Evolutionary conservation across 768 basidiomycete genomes (phyloP), one percentile per base, ranked within the genome.

Genomic region (Boletus sensibilis): DNA sequence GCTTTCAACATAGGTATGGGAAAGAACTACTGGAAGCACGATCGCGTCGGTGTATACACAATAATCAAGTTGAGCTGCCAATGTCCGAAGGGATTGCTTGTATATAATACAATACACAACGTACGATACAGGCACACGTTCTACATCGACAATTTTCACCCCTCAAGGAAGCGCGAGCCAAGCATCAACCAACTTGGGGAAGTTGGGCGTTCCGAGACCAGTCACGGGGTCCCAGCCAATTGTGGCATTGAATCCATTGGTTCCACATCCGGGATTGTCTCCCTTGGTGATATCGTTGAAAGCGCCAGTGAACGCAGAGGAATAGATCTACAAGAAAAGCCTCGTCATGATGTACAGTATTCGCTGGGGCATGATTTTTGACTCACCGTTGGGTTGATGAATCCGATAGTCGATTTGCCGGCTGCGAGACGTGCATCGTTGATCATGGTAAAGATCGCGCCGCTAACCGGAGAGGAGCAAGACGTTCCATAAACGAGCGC

Each of bases 321-420:
- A 58, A 35, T 66, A 66, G 25, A 66, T 68, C 64, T 68, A 31
- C 18, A 5, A 9, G 14, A 25, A 16, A 3, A 33, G 33, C 20
- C 13, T 13, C n/a, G 20, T 55, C 44, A 43, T 4, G 25, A 35
- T 39, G 12, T 40, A 3, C 5, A 29, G 33, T 27, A n/a, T n/a
- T 51, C 9, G 23, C 27, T 21, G 18, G 14, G 74, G 5, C 35
- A 10, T 14, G 69, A 71, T 23, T 18, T 69, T 69, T 29, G 27
- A 54, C 80, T 78, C 13, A 78, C 75, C 25, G 71, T 64, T 29
- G 78, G 78, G 61, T 81, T 80, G 54, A 80, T 76, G 64, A 80
- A 71, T n/a, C 73, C 71, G 4, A 77, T 65, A 1, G 74, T 63
- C 11, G 49, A 55, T 54, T 77, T 76, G 25, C 69, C 65, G 10